Base-by-base conservation (phyloP, 2,329 filamentous ascomycete species). In the Pestalotiopsis fici region DNA sequence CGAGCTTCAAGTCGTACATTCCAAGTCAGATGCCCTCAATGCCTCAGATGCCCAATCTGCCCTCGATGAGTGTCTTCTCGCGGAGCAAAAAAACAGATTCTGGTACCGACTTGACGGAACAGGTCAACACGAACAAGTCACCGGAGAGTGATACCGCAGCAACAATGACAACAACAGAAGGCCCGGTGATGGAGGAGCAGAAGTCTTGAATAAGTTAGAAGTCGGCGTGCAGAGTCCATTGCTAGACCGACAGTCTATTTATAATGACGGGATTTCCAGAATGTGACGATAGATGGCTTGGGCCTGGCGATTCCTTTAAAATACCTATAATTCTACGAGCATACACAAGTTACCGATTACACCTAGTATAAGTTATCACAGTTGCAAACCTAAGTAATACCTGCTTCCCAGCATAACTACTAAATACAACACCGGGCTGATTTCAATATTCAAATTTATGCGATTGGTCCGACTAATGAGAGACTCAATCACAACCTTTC, bases 1-100 rank as follows among this genome's bases (percentile, higher is more conserved):
- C 78, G 3, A 76, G 72, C 67, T 73, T 78, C 70, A 78, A 73
- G 66, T 76, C 75, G 2, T 76, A 74, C 64, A 71, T 78, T 28
- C 76, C 76, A 6, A 74, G 68, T 11, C 74, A 77, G 50, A 73
- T 77, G 67, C 74, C 77, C 1, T 70, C 72, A 18, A 77, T 80
- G 66, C 78, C 79, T 1, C 72, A 69, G 23, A 79, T 82, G 70
- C 79, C 80, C 11, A 72, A 70, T 9, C 69, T 77, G 55, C 79
- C 78, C 13, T 71, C 69, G 3, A 72, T 75, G 27, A 72, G 69
- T 13, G 69, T 77, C 6, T 78, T 75, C 23, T 60, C 71, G 35
- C 73, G 47, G 63, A 74, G 71, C 11, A 23, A 54, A 43, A 64
- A 64, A 11, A 55, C 31, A 1, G 43, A 35, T 2, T 35, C 59